phyloP scores from a whole-genome alignment of 2,329 filamentous ascomycete genomes.

The Hypoxylon sp. region DNA sequence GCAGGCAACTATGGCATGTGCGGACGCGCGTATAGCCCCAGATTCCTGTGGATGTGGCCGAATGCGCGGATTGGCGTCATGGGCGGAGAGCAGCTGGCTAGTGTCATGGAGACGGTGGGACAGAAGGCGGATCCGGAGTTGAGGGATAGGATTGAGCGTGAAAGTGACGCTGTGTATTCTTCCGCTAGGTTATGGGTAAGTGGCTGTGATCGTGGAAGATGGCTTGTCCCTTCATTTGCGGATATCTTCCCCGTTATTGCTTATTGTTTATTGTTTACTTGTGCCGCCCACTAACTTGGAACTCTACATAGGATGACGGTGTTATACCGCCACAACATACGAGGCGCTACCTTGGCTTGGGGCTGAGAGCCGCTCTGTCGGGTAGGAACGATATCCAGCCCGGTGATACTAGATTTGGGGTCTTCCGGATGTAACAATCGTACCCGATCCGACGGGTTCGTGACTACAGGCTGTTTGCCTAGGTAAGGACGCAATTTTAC shows the following conservation, averaged over 20 bases:
- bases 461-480: conserved; percentile 8
- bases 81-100: conserved; percentile 91
- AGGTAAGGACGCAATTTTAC: conserved; percentile 15
- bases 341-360: conserved; percentile 78
- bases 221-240: neutral
- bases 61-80: conserved; percentile 97
- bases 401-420: conserved; percentile 79
- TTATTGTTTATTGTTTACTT: neutral
- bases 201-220: conserved; percentile 34
- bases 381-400: conserved; percentile 74
- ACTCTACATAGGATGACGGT: conserved; percentile 74
- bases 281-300: conserved; percentile 11
- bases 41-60: conserved; percentile 97
- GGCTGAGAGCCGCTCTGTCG: conserved; percentile 79
- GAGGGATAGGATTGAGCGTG: conserved; percentile 86
- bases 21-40: conserved; percentile 90
- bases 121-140: conserved; percentile 84
- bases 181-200: conserved; percentile 88
- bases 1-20: conserved; percentile 99
- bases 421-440: conserved; percentile 80
- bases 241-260: conserved; percentile 15
- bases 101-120: conserved; percentile 96
- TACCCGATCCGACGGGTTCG: conserved; percentile 18
- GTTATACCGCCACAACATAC: conserved; percentile 85
- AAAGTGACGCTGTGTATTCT: conserved; percentile 91